A percentile compares a stretch with the other conserved stretches of the same genome.
phyloP scores from a whole-genome alignment of 257 asterid species.

The Cruciata laevipes region DNA sequence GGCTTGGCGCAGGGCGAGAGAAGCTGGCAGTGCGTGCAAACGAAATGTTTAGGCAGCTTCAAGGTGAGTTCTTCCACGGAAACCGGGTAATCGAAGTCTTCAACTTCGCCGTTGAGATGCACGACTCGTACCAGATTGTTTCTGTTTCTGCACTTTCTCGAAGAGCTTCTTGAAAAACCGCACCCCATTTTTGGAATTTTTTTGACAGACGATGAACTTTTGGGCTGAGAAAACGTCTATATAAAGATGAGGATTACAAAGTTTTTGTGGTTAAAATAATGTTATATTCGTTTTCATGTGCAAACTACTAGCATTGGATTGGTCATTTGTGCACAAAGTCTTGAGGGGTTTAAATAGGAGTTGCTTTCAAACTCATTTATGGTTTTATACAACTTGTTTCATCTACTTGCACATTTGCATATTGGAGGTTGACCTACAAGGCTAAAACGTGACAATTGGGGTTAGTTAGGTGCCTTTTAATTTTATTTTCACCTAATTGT shows the following conservation, averaged over 20 bases:
- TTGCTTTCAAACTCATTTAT: not conserved
- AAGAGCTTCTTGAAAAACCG: not conserved
- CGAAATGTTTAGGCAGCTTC: conserved; percentile 26
- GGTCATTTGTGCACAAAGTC: not conserved
- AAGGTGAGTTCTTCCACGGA: conserved; percentile 40
- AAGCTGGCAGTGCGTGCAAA: conserved; percentile 44
- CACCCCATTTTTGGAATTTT: not conserved
- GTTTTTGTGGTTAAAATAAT: not conserved
- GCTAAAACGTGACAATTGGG: not conserved
- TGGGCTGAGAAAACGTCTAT: not conserved
- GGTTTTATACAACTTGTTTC: not conserved
- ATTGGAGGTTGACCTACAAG: not conserved
- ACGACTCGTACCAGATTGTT: conserved; percentile 25
- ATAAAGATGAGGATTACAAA: not conserved
- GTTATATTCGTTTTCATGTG: not conserved
- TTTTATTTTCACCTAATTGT: not conserved
- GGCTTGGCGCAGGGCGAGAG: conserved; percentile 33
- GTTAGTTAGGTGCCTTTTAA: not conserved
- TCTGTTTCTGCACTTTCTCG: conserved; percentile 2
- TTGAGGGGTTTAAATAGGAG: not conserved
- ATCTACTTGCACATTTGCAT: not conserved
- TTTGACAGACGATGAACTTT: not conserved
- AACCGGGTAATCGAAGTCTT: conserved; percentile 36
- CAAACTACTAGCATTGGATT: not conserved
- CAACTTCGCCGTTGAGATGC: conserved; percentile 35